Evolutionary conservation across 2,329 filamentous ascomycete genomes (phyloP).

Genomic region (Ascochyta pisi): DNA sequence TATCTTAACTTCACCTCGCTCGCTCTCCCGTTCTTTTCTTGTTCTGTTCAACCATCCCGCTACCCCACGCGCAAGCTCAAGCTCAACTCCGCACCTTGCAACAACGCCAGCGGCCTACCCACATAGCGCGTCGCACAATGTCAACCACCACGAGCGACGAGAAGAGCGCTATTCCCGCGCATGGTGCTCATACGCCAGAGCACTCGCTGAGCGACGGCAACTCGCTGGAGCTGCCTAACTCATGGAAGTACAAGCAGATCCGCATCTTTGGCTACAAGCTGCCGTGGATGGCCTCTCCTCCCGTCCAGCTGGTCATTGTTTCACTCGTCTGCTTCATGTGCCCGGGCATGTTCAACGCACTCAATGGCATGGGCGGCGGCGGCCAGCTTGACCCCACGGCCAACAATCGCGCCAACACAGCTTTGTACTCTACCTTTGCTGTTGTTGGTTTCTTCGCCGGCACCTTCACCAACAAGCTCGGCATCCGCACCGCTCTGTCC

Average conservation of each 20-base stretch:
- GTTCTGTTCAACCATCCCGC: slow-evolving; percentile 6
- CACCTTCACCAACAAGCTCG: slow-evolving; percentile 78
- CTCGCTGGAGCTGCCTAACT: slow-evolving; percentile 48
- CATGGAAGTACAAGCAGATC: slow-evolving; percentile 57
- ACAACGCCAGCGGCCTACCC: neutral
- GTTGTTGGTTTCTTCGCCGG: slow-evolving; percentile 70
- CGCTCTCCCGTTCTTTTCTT: slow-evolving; percentile 4
- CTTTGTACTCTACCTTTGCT: slow-evolving; percentile 75
- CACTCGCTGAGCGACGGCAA: slow-evolving; percentile 42
- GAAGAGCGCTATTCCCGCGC: slow-evolving; percentile 27
- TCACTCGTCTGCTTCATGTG: slow-evolving; percentile 62
- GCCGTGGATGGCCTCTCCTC: slow-evolving; percentile 59
- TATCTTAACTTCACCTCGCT: slow-evolving; percentile 17
- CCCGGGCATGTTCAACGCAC: slow-evolving; percentile 62
- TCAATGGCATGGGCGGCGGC: slow-evolving; percentile 59
- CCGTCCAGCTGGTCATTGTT: slow-evolving; percentile 57
- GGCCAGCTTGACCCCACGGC: slow-evolving; percentile 59
- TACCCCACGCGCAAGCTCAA: slow-evolving; percentile 8
- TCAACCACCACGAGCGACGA: slow-evolving; percentile 30
- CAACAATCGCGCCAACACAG: slow-evolving; percentile 72
- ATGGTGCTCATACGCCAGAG: slow-evolving; percentile 38
- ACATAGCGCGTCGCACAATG: slow-evolving; percentile 29
- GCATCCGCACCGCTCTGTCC: slow-evolving; percentile 70
- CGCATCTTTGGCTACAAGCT: slow-evolving; percentile 52
- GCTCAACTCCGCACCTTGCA: slow-evolving; percentile 7